Percentiles rank a stretch among this genome's conserved stretches.
These are phyloP conservation scores for Monosporascus sp. DNA, from an alignment of 2,329 filamentous ascomycete species.

Conservation along the genomic window DNA sequence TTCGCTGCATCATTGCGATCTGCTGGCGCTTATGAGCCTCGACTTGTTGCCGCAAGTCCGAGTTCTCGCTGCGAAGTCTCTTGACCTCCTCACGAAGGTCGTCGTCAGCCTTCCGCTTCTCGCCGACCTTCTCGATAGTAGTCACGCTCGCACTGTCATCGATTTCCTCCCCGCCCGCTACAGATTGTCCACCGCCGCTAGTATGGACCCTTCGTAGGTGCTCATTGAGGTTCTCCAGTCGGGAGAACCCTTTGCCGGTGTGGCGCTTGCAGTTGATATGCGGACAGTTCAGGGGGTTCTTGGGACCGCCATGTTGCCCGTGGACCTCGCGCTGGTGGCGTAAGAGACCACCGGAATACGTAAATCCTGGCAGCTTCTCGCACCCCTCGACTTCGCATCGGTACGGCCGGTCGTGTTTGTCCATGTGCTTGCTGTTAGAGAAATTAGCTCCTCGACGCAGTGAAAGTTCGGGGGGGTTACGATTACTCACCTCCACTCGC, in stretches of 20 bases:
- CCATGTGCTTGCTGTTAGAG: conserved; percentile 81
- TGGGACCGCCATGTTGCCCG: conserved; percentile 81
- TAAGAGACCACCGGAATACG: conserved; percentile 84
- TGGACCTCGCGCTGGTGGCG: conserved; percentile 93
- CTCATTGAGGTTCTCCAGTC: conserved; percentile 90
- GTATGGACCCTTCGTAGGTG: conserved; percentile 88
- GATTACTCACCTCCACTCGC: conserved; percentile 85
- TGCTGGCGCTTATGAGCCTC: conserved; percentile 43
- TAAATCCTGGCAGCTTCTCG: conserved; percentile 89
- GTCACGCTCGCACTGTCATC: conserved; percentile 28
- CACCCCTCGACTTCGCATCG: conserved; percentile 78
- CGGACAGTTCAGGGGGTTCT: conserved; percentile 82
- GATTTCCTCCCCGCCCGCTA: conserved; percentile 31
- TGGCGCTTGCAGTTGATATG: conserved; percentile 85
- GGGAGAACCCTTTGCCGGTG: conserved; percentile 82
- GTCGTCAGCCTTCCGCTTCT: conserved; percentile 47
- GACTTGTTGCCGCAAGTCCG: conserved; percentile 49
- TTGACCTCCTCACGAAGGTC: conserved; percentile 65
- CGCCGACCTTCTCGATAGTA: conserved; percentile 16
- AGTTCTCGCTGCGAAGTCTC: conserved; percentile 60
- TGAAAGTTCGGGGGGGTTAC: conserved; percentile 1
- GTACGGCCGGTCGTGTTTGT: conserved; percentile 93
- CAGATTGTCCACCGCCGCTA: conserved; percentile 33
- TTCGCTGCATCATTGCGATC: conserved; percentile 13
- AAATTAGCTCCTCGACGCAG: conserved; percentile 14